phyloP scores from a whole-genome alignment of 2,329 filamentous ascomycete genomes.

The Ophiostoma australiae region DNA sequence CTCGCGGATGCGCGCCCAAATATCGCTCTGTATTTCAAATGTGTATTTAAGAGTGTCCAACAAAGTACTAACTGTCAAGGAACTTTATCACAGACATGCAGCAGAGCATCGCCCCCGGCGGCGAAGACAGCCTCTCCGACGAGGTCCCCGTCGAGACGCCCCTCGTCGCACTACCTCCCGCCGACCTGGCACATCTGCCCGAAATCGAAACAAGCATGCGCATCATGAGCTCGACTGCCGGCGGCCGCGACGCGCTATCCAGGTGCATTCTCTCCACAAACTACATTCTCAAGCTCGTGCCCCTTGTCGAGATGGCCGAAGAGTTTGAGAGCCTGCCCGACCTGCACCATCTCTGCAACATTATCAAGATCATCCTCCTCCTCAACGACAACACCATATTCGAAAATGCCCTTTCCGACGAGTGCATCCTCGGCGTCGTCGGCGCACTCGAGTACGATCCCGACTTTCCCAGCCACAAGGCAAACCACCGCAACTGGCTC shows the following conservation, averaged over 20 bases:
- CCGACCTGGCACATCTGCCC: constrained; percentile 73
- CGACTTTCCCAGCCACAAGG: constrained; percentile 95
- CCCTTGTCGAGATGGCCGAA: constrained; percentile 81
- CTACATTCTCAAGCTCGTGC: constrained; percentile 82
- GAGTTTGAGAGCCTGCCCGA: constrained; percentile 83
- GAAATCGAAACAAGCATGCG: constrained; percentile 86
- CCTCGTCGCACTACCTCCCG: constrained; percentile 67
- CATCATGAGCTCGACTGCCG: constrained; percentile 65
- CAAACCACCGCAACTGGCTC: constrained; percentile 92
- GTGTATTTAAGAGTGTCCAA: too few relatives aligned
- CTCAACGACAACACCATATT: constrained; percentile 94
- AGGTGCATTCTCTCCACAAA: constrained; percentile 82
- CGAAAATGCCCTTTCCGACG: constrained; percentile 85
- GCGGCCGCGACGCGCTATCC: constrained; percentile 76
- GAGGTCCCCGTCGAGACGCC: constrained; percentile 71
- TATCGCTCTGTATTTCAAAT: background rate
- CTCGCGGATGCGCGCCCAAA: background rate
- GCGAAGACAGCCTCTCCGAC: constrained; percentile 83
- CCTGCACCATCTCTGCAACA: constrained; percentile 88
- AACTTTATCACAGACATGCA: constrained; percentile 88
- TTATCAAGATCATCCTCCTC: constrained; percentile 93
- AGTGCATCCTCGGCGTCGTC: constrained; percentile 84
- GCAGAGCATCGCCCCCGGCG: constrained; percentile 53
- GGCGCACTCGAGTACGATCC: constrained; percentile 96
- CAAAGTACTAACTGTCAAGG: constrained; percentile 46